Evolutionary conservation across 2,329 filamentous ascomycete genomes (phyloP), one percentile per base, ranked within the genome.

Genomic region (Colletotrichum tropicicola): DNA sequence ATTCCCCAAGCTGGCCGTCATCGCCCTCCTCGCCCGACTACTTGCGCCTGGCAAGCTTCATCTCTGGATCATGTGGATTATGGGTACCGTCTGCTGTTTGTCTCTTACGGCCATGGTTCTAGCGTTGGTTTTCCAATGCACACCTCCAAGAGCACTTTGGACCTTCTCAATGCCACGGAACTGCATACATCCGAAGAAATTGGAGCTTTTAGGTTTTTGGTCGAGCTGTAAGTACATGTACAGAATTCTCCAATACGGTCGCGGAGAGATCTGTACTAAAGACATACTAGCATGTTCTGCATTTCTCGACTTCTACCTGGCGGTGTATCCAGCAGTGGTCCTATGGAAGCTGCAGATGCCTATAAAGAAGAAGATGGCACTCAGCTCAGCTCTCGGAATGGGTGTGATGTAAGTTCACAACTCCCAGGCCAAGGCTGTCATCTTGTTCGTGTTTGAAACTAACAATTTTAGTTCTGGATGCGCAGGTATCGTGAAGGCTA

Each of bases 1-100:
- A 5, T 28, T 75, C 2, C 73, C 73, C 2, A 75, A 75, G 59
- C 58, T 75, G 6, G 73, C 73, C 10, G 72, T 71, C 51, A 63
- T 73, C 9, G 41, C 58, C 12, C 70, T 75, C 6, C 68, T 75
- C 4, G 68, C 59, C 6, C 66, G 71, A 4, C 67, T 75, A 5
- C 47, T 75, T 27, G 68, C 69, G 44, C 73, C 73, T 4, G 61
- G 60, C 23, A 64, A 59, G 9, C 6, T 15, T 15, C 72, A 74
- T 63, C 48, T 23, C 4, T 45, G 25, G 13, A 68, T 71, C 19
- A 65, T 75, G 15, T 75, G 73, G 71, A n/a, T 41, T 1, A 53
- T 74, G 28, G 60, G 67, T 21, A 59, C 62, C 12, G 10, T 65
- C 2, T 70, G 66, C 32, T 48, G 66, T 8, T 9, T 70, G 15